These are phyloP conservation scores for Brettanomyces custersianus DNA, from an alignment of 805 yeast species.

Conservation along the genomic window DNA sequence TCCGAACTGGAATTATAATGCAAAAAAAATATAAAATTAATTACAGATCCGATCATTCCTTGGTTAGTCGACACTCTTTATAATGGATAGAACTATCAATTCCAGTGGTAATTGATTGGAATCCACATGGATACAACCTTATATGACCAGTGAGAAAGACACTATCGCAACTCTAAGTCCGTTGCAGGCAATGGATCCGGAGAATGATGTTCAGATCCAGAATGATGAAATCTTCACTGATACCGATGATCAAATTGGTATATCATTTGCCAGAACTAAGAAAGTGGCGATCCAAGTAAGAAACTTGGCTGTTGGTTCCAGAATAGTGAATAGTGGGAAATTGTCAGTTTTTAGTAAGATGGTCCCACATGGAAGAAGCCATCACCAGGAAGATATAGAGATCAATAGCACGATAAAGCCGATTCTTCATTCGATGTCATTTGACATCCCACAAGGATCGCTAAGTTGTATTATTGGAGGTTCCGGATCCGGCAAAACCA, in stretches of 20 bases:
- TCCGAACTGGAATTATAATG: too few relatives aligned
- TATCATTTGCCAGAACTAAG: conserved; percentile 20
- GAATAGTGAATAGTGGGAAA: neutral
- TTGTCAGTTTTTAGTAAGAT: neutral
- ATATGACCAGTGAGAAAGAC: too few relatives aligned
- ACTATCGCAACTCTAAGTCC: too few relatives aligned
- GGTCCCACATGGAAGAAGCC: neutral
- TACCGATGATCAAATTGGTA: neutral
- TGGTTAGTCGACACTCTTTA: too few relatives aligned
- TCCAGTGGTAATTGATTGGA: too few relatives aligned
- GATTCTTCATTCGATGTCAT: conserved; percentile 42
- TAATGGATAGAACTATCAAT: too few relatives aligned
- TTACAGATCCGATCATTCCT: too few relatives aligned
- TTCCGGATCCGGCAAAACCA: conserved; percentile 82
- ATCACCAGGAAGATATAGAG: conserved; percentile 13
- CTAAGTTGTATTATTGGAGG: conserved; percentile 81
- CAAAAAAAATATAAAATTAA: too few relatives aligned
- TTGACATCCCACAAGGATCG: conserved; percentile 51
- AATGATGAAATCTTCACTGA: neutral
- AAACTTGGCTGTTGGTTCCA: conserved; percentile 16
- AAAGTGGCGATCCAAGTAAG: conserved; percentile 19
- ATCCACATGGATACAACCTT: too few relatives aligned
- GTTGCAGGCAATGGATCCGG: too few relatives aligned
- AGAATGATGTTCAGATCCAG: too few relatives aligned
- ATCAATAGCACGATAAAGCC: conserved; percentile 20